A percentile compares a stretch with the other conserved stretches of the same genome.
Evolutionary conservation across 1,284 basidiomycete genomes (phyloP).

Genomic region (Lignosus rhinocerotis): DNA sequence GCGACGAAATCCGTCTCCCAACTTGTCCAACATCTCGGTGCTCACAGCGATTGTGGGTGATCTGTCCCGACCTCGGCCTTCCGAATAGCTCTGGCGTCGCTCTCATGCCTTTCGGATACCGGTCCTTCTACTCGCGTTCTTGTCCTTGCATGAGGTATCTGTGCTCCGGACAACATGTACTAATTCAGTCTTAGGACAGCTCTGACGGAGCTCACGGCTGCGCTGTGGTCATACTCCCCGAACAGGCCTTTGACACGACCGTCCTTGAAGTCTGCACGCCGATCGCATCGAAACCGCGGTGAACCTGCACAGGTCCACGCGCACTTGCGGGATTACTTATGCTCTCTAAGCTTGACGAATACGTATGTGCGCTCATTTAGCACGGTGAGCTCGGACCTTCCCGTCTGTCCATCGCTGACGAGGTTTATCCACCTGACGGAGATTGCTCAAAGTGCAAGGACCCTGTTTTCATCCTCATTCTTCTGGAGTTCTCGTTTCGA

Average conservation of each 20-base stretch:
- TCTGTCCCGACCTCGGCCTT: background rate
- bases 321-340: background rate
- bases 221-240: conserved; percentile 14
- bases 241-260: conserved; percentile 4
- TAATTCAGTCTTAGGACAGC: conserved; percentile 9
- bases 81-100: background rate
- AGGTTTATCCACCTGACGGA: background rate
- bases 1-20: background rate
- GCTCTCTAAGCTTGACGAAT: background rate
- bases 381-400: conserved; percentile 3
- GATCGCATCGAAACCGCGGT: conserved; percentile 10
- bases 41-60: background rate
- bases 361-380: background rate
- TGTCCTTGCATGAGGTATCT: conserved; percentile 5
- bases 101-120: conserved; percentile 13
- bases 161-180: conserved; percentile 2
- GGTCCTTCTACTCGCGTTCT: conserved; percentile 13
- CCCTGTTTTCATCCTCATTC: background rate
- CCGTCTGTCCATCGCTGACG: background rate
- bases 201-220: conserved; percentile 12
- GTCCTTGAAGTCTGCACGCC: conserved; percentile 11
- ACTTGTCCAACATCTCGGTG: background rate
- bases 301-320: conserved; percentile 4
- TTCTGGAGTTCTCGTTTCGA: conserved; percentile 9
- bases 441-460: background rate